Conservation (phyloP, 257 asterid species). For the Scutellaria minor region DNA sequence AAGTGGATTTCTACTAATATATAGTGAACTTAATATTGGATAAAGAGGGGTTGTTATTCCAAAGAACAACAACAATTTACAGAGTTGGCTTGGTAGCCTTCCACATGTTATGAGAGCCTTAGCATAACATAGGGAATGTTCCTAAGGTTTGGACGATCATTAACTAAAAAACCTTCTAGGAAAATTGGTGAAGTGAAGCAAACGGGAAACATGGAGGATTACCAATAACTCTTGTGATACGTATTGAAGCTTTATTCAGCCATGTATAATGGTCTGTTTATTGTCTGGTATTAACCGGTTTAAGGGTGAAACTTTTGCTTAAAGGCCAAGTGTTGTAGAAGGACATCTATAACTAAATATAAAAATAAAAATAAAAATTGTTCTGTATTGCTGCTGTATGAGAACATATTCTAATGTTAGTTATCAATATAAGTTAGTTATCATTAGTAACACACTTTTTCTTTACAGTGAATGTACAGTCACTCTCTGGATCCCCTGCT, state of each 20-base stretch:
- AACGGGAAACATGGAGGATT: too few species aligned
- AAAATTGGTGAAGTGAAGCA: too few species aligned
- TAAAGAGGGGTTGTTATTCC: too few species aligned
- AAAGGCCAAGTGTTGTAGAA: not conserved
- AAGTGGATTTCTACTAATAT: too few species aligned
- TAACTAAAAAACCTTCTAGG: too few species aligned
- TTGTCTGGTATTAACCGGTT: not conserved
- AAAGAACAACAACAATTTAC: too few species aligned
- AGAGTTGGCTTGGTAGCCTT: too few species aligned
- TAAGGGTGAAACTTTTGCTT: not conserved
- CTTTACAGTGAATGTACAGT: slow-evolving; percentile 88
- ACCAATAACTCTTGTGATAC: not conserved
- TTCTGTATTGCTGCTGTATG: not conserved
- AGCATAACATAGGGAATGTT: too few species aligned
- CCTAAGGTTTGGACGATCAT: too few species aligned
- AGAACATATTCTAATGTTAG: slow-evolving; percentile 7
- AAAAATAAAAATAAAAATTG: not conserved
- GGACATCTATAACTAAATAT: not conserved
- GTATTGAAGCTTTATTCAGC: not conserved
- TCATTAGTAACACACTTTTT: slow-evolving; percentile 23
- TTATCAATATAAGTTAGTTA: slow-evolving; percentile 18
- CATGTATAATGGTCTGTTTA: slow-evolving; percentile 3
- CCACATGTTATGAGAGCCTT: too few species aligned
- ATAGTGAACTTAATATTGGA: too few species aligned
- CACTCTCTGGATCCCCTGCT: slow-evolving; percentile 95